These are phyloP conservation scores for Penicillium paneum DNA, from an alignment of 2,329 filamentous ascomycete species.

Conservation along the genomic window DNA sequence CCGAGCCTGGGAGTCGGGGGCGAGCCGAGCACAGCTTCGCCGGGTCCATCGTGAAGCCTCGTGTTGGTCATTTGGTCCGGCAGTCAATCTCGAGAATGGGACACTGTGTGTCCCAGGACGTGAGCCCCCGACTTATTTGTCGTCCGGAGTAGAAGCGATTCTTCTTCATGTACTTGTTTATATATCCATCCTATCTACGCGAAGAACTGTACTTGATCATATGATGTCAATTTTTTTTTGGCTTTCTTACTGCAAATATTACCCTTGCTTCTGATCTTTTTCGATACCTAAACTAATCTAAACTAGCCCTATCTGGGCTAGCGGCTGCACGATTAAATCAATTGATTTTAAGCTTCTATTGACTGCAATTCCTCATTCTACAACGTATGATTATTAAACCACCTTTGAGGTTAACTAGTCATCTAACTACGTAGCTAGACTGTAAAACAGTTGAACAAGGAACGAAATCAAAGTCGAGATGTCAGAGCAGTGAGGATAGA, in stretches of 20 bases:
- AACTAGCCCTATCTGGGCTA: background rate
- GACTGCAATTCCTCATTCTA: background rate
- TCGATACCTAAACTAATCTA: background rate
- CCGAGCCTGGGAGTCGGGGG: background rate
- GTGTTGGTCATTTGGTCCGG: background rate
- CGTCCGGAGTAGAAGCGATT: conserved; percentile 9
- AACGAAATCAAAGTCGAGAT: too few species aligned
- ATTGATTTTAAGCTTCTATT: background rate
- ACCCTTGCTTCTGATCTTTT: background rate
- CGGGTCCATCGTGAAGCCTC: background rate
- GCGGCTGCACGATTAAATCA: background rate
- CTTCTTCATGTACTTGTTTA: conserved; percentile 4
- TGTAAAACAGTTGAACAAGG: too few species aligned
- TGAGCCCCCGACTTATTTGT: background rate
- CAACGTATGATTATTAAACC: too few species aligned
- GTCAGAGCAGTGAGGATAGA: too few species aligned
- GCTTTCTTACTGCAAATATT: background rate
- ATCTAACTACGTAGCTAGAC: too few species aligned
- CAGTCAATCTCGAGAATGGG: background rate
- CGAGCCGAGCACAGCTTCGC: background rate
- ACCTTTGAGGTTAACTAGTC: too few species aligned
- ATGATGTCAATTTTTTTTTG: background rate
- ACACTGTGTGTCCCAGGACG: background rate
- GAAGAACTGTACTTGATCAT: conserved; percentile 4
- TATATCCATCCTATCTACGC: conserved; percentile 3